Evolutionary conservation across 257 asterid genomes (phyloP).

Genomic region (Gentiana dahurica): DNA sequence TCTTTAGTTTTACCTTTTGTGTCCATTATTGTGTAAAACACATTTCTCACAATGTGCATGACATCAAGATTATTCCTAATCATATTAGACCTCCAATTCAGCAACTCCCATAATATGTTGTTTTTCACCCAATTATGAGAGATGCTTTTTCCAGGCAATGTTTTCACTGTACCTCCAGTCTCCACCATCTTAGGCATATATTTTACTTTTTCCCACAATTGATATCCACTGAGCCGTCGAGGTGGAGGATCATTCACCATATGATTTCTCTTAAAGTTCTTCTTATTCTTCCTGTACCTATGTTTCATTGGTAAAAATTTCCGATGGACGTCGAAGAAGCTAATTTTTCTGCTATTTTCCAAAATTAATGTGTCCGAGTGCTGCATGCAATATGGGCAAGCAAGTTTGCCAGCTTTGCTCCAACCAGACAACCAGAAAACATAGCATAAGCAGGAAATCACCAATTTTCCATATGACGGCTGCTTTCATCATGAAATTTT

Average conservation of each 20-base stretch:
- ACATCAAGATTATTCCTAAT: no score
- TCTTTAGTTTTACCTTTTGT: no score
- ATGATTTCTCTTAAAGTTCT: background rate
- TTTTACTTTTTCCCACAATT: background rate
- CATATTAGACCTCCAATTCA: no score
- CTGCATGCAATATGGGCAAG: background rate
- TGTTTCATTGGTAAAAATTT: background rate
- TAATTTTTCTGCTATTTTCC: no score
- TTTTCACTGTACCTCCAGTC: background rate
- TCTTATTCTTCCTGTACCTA: background rate
- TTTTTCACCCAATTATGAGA: background rate
- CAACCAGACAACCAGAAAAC: background rate
- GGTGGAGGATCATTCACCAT: background rate
- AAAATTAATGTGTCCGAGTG: no score
- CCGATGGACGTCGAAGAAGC: no score
- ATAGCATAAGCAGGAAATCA: slow-evolving; percentile 5
- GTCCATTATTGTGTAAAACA: no score
- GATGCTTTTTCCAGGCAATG: background rate
- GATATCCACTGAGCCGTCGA: background rate
- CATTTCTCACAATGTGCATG: no score
- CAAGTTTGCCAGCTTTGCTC: slow-evolving; percentile 1
- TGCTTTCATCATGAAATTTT: slow-evolving; percentile 1
- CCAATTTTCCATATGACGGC: slow-evolving; percentile 5
- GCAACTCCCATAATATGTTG: no score
- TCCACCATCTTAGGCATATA: background rate